A percentile compares a stretch with the other conserved stretches of the same genome.
Conservation (phyloP, 1,284 basidiomycete species). For the Volvariella surrecta region DNA sequence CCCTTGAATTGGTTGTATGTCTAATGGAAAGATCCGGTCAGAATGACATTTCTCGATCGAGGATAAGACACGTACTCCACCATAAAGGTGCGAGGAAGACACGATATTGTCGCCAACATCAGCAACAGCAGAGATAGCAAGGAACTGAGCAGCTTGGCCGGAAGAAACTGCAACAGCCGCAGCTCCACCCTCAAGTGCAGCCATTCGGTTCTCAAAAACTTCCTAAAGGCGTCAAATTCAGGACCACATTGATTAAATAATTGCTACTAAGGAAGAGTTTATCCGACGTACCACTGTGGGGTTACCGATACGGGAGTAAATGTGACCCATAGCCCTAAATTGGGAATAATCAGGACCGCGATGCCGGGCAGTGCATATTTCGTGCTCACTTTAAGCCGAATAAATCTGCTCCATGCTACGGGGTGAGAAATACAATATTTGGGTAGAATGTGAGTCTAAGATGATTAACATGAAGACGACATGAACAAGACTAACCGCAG, state of each 20-base stretch:
- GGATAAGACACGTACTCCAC: slow-evolving; percentile 18
- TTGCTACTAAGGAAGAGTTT: neutral
- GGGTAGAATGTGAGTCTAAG: neutral
- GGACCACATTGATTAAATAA: neutral
- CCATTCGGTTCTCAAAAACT: slow-evolving; percentile 81
- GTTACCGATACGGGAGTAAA: slow-evolving; percentile 77
- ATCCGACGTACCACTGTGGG: slow-evolving; percentile 62
- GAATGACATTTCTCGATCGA: neutral
- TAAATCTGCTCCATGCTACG: slow-evolving; percentile 74
- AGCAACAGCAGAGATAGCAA: slow-evolving; percentile 64
- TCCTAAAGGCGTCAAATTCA: slow-evolving; percentile 31
- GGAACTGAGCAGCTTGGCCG: slow-evolving; percentile 78
- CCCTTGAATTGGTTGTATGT: slow-evolving; percentile 90
- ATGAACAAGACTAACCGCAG: slow-evolving; percentile 36
- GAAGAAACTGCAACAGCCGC: slow-evolving; percentile 76
- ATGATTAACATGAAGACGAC: neutral
- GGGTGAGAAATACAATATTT: slow-evolving; percentile 2
- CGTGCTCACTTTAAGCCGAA: slow-evolving; percentile 57
- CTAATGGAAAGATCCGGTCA: slow-evolving; percentile 16
- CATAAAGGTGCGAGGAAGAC: slow-evolving; percentile 36
- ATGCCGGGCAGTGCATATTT: neutral
- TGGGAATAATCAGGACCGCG: neutral
- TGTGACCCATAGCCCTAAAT: slow-evolving; percentile 60
- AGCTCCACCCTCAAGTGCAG: slow-evolving; percentile 76
- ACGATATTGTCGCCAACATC: slow-evolving; percentile 78